phyloP scores from a whole-genome alignment of 768 basidiomycete genomes.

The Kwoniella sp. region DNA sequence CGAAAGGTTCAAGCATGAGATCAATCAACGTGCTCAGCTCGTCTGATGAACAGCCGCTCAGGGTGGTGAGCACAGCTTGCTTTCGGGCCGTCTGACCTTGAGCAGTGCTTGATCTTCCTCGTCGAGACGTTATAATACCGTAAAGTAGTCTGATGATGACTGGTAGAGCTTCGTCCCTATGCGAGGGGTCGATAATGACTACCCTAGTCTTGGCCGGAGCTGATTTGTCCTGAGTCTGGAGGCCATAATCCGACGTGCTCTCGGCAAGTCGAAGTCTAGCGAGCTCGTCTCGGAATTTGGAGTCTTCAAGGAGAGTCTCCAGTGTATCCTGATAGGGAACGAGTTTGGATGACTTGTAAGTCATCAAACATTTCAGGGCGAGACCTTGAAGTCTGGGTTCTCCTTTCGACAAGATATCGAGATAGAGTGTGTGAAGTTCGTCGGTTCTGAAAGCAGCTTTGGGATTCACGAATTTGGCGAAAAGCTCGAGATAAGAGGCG shows the following conservation, averaged over 20 bases:
- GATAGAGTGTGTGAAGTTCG: conserved; percentile 68
- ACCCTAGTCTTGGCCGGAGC: conserved; percentile 19
- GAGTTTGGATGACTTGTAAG: conserved; percentile 72
- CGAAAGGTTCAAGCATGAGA: conserved; percentile 79
- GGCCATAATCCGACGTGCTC: conserved; percentile 55
- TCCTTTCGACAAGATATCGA: conserved; percentile 76
- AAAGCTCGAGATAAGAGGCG: conserved; percentile 74
- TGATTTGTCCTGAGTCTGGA: conserved; percentile 24
- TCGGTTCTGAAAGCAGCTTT: conserved; percentile 76
- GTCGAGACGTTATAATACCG: conserved; percentile 81
- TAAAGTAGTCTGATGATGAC: conserved; percentile 75
- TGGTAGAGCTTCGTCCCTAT: conserved; percentile 69
- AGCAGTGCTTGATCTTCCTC: conserved; percentile 63
- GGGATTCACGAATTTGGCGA: conserved; percentile 90
- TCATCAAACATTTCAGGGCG: conserved; percentile 75
- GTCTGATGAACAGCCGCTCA: conserved; percentile 69
- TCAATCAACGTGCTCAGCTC: conserved; percentile 79
- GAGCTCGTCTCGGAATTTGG: conserved; percentile 85
- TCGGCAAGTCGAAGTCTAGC: conserved; percentile 65
- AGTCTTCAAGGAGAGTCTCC: conserved; percentile 74
- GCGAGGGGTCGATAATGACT: conserved; percentile 60
- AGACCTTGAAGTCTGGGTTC: conserved; percentile 74
- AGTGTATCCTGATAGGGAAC: conserved; percentile 67
- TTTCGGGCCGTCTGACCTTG: conserved; percentile 68
- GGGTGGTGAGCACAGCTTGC: conserved; percentile 70